phyloP scores from a whole-genome alignment of 306 rosid species.

The Fragaria ananassa region DNA sequence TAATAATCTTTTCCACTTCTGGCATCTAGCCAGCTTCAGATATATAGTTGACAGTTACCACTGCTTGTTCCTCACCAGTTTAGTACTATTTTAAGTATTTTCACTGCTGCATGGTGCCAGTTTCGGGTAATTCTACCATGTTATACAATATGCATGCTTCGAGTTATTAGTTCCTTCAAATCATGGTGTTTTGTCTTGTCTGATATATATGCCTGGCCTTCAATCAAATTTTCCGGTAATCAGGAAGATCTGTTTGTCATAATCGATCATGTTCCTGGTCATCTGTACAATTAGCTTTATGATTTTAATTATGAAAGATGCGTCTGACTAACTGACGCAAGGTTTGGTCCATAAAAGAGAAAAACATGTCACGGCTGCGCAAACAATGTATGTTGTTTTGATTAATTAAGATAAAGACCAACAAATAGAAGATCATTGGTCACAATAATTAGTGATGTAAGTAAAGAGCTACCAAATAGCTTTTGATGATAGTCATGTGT shows the following conservation, averaged over 20 bases:
- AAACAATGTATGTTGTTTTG: not conserved
- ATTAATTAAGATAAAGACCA: not conserved
- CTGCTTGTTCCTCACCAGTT: not conserved
- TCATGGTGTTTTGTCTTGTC: not conserved
- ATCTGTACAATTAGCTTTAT: not conserved
- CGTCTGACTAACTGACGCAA: not conserved
- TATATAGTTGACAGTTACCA: not conserved
- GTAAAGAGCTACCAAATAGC: not conserved
- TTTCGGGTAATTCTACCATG: not conserved
- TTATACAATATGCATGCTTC: not conserved
- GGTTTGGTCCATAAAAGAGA: not conserved
- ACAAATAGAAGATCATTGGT: not conserved
- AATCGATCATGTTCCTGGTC: not conserved
- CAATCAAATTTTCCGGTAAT: not conserved
- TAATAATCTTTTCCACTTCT: not conserved
- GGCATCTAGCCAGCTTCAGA: not conserved
- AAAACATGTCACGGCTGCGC: not conserved
- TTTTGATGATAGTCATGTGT: not conserved
- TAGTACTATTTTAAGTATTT: not conserved
- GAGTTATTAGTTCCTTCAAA: not conserved
- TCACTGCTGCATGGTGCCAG: not conserved
- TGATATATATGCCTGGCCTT: not conserved
- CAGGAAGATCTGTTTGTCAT: not conserved
- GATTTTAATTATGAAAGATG: not conserved
- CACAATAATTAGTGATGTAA: not conserved